phyloP scores from a whole-genome alignment of 495 filamentous ascomycete genomes.

The Penicillium salamii region DNA sequence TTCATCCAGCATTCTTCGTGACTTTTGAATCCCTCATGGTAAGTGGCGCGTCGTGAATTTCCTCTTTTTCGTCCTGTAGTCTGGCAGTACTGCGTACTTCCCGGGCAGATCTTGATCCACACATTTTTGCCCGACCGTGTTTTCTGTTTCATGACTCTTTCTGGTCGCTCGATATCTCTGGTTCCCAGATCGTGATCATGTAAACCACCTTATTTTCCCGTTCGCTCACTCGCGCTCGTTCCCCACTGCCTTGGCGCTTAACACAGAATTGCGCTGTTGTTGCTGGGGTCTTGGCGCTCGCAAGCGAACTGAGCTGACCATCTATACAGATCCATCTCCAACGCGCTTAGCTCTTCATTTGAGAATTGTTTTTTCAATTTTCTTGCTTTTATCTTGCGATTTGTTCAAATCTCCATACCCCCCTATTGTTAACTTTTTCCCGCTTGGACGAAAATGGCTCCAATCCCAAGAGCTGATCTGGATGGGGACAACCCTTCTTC shows the following conservation, averaged over 20 bases:
- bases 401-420: background rate
- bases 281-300: slow-evolving; percentile 41
- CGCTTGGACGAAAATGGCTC: slow-evolving; percentile 27
- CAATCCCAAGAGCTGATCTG: slow-evolving; percentile 34
- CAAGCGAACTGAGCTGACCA: slow-evolving; percentile 42
- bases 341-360: slow-evolving; percentile 12
- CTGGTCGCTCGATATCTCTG: background rate
- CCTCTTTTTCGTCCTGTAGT: slow-evolving; percentile 6
- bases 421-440: background rate
- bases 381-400: slow-evolving; percentile 4
- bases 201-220: background rate
- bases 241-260: slow-evolving; percentile 8
- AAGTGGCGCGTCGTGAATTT: slow-evolving; percentile 10
- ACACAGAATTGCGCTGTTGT: slow-evolving; percentile 26
- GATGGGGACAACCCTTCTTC: slow-evolving; percentile 42
- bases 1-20: background rate
- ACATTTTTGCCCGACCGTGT: slow-evolving; percentile 33
- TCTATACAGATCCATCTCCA: slow-evolving; percentile 30
- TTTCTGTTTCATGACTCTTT: slow-evolving; percentile 4
- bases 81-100: slow-evolving; percentile 23
- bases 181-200: background rate
- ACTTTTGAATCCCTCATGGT: slow-evolving; percentile 8
- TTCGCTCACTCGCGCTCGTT: background rate
- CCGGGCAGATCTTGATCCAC: slow-evolving; percentile 27
- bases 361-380: slow-evolving; percentile 4